Conservation (phyloP, 2,329 filamentous ascomycete genomes). For the Diaporthe sp. region DNA sequence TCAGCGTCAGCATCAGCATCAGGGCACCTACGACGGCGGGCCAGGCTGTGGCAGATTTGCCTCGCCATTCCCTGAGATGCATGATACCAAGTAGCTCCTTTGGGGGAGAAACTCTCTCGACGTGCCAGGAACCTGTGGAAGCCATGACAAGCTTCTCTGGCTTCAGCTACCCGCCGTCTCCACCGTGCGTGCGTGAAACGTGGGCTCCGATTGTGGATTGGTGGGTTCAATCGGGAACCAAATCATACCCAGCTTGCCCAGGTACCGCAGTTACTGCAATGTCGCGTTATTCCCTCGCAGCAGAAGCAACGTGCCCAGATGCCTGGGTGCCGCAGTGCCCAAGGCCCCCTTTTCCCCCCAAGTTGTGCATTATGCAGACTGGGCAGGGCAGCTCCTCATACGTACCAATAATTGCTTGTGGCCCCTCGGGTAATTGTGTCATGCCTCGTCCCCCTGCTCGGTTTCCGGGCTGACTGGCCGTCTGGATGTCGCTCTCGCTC, state of each 20-base stretch:
- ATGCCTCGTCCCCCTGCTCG: slow-evolving; percentile 10
- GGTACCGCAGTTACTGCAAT: neutral
- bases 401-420: slow-evolving; percentile 24
- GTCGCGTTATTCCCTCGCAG: neutral
- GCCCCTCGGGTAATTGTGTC: slow-evolving; percentile 30
- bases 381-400: slow-evolving; percentile 24
- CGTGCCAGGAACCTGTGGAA: neutral
- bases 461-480: neutral
- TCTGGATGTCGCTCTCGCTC: slow-evolving; percentile 3
- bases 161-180: slow-evolving; percentile 33
- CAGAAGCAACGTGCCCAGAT: slow-evolving; percentile 18
- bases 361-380: slow-evolving; percentile 27
- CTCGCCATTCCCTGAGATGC: neutral
- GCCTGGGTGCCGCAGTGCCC: slow-evolving; percentile 2
- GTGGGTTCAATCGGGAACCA: slow-evolving; percentile 27
- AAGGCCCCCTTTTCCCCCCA: slow-evolving; percentile 17
- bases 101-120: neutral
- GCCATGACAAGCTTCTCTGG: slow-evolving; percentile 5
- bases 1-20: neutral
- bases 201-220: slow-evolving; percentile 31
- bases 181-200: slow-evolving; percentile 33
- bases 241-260: neutral
- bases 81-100: neutral
- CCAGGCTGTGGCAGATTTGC: neutral
- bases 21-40: neutral